These are phyloP conservation scores for Pulveroboletus frians DNA, from an alignment of 768 basidiomycete genomes.

Conservation along the genomic window DNA sequence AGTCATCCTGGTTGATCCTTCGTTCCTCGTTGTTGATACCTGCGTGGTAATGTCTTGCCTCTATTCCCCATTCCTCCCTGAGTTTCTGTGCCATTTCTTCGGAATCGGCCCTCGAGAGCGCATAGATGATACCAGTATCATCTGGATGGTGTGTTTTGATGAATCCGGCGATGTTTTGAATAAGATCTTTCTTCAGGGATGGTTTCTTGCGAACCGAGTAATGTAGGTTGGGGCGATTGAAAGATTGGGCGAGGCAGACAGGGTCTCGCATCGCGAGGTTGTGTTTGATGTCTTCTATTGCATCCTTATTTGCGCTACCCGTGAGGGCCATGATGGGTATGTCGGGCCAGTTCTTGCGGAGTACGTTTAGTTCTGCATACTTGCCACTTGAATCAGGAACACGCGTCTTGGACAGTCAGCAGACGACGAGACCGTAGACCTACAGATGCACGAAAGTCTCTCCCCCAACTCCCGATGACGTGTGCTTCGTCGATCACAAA, in stretches of 20 bases:
- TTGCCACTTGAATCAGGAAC: conserved; percentile 29
- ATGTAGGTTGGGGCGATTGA: conserved; percentile 88
- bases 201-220: conserved; percentile 61
- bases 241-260: conserved; percentile 67
- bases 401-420: neutral
- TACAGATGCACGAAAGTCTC: conserved; percentile 85
- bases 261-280: conserved; percentile 61
- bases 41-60: conserved; percentile 83
- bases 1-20: conserved; percentile 55
- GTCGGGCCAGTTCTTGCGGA: conserved; percentile 70
- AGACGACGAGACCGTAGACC: conserved; percentile 23
- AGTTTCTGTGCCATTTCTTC: conserved; percentile 75
- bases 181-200: conserved; percentile 37
- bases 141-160: conserved; percentile 54
- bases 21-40: conserved; percentile 62
- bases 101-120: conserved; percentile 62
- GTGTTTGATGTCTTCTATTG: conserved; percentile 71
- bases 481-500: conserved; percentile 98
- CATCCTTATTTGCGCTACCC: conserved; percentile 82
- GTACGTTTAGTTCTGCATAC: conserved; percentile 62
- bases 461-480: conserved; percentile 91
- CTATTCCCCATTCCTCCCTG: conserved; percentile 49
- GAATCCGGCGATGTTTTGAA: conserved; percentile 62
- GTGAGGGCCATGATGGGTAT: conserved; percentile 96
- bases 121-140: conserved; percentile 84